Conservation (phyloP, 495 filamentous ascomycete species). For the Copromyces sp. region DNA sequence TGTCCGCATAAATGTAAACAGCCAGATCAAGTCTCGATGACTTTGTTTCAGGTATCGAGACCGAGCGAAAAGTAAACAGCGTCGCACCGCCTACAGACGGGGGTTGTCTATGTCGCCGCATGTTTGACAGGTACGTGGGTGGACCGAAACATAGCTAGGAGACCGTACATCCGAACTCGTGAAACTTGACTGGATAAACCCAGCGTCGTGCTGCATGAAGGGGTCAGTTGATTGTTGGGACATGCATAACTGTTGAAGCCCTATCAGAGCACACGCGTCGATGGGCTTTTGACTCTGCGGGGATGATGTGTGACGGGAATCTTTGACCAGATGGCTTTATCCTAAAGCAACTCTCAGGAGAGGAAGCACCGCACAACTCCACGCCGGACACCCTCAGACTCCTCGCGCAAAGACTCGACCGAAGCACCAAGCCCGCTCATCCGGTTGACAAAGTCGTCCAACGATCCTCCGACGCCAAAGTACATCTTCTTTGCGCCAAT, state of each 20-base stretch:
- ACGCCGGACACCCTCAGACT: slow-evolving; percentile 47
- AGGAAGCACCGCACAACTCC: slow-evolving; percentile 40
- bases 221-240: background rate
- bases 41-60: background rate
- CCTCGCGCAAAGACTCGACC: slow-evolving; percentile 53
- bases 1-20: background rate
- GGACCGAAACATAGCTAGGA: background rate
- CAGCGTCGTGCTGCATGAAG: background rate
- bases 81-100: background rate
- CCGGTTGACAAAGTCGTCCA: slow-evolving; percentile 72
- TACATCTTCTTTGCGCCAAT: slow-evolving; percentile 89
- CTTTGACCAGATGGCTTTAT: background rate
- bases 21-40: background rate
- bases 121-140: background rate
- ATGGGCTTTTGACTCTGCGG: background rate
- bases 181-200: background rate
- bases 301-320: background rate
- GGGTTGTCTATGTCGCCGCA: background rate
- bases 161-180: background rate
- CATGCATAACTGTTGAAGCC: background rate
- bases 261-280: background rate
- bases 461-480: slow-evolving; percentile 89
- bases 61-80: background rate
- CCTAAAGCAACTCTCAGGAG: slow-evolving; percentile 5
- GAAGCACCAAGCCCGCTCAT: slow-evolving; percentile 44